A percentile compares a stretch with the other conserved stretches of the same genome.
Conservation (phyloP, 164 flowering plant genomes). For the Dillenia turbinata region DNA sequence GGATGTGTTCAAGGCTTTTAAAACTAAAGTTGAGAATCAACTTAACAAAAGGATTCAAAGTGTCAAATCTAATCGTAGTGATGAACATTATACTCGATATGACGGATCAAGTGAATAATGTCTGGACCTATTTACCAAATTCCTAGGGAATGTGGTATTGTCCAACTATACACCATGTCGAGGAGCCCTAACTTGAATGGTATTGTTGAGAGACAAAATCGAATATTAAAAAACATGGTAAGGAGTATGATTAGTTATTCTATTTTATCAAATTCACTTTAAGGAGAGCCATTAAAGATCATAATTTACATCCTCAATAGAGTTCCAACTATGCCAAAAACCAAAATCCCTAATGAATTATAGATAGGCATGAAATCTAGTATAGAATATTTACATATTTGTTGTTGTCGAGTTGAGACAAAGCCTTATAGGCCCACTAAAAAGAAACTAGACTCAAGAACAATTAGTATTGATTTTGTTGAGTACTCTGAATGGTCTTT, state of each 20-base stretch:
- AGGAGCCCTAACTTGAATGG: conserved; percentile 8
- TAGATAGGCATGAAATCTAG: conserved; percentile 1
- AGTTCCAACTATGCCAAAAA: background rate
- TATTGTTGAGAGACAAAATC: conserved; percentile 10
- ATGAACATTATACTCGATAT: conserved; percentile 6
- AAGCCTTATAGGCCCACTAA: background rate
- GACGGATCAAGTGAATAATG: conserved; percentile 16
- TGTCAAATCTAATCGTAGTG: conserved; percentile 5
- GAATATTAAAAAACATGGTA: background rate
- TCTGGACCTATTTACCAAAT: conserved; percentile 13
- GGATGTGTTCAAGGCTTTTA: too few relatives aligned
- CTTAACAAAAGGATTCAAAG: background rate
- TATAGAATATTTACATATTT: background rate
- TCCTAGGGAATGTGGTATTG: conserved; percentile 10
- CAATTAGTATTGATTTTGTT: background rate
- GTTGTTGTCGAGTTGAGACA: background rate
- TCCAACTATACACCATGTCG: conserved; percentile 13
- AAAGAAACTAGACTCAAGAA: background rate
- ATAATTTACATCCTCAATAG: background rate
- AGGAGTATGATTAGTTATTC: conserved; percentile 6
- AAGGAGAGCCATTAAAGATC: conserved; percentile 1
- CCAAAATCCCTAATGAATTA: conserved; percentile 4
- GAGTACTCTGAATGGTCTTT: background rate
- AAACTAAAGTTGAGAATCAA: too few relatives aligned
- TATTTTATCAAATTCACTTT: conserved; percentile 2